These are phyloP conservation scores for Bacidia gigantensis DNA, from an alignment of 495 filamentous ascomycete genomes.

Conservation along the genomic window DNA sequence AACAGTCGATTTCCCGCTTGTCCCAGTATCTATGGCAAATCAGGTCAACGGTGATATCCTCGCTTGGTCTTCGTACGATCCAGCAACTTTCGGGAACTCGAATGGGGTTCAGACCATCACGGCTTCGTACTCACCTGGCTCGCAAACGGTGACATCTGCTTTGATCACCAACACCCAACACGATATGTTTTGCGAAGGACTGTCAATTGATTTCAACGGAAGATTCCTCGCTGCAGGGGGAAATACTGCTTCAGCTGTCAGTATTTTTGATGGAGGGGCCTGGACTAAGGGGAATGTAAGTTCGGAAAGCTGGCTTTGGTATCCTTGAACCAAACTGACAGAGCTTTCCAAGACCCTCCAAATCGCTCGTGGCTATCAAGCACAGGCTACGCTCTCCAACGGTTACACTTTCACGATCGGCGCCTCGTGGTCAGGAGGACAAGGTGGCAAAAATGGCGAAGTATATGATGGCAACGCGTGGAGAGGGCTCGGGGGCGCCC, in stretches of 20 bases:
- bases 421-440: constrained; percentile 39
- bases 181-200: constrained; percentile 53
- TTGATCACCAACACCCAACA: constrained; percentile 34
- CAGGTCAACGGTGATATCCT: constrained; percentile 29
- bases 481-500: constrained; percentile 25
- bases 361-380: constrained; percentile 43
- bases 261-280: constrained; percentile 29
- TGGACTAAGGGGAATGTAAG: constrained; percentile 9
- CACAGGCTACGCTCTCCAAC: constrained; percentile 36
- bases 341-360: constrained; percentile 25
- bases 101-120: constrained; percentile 32
- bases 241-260: constrained; percentile 28
- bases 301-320: constrained; percentile 11
- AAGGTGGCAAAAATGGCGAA: constrained; percentile 29
- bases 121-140: constrained; percentile 28
- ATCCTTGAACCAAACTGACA: constrained; percentile 16
- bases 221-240: constrained; percentile 42
- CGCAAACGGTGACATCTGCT: constrained; percentile 23
- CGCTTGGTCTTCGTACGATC: constrained; percentile 30
- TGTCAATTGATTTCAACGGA: constrained; percentile 36
- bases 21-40: constrained; percentile 32
- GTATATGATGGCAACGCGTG: constrained; percentile 34
- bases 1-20: constrained; percentile 39
- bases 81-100: constrained; percentile 25
- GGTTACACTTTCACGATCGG: constrained; percentile 48